Base-by-base conservation (phyloP, 805 yeast species). In the Candida ipomoeae region DNA sequence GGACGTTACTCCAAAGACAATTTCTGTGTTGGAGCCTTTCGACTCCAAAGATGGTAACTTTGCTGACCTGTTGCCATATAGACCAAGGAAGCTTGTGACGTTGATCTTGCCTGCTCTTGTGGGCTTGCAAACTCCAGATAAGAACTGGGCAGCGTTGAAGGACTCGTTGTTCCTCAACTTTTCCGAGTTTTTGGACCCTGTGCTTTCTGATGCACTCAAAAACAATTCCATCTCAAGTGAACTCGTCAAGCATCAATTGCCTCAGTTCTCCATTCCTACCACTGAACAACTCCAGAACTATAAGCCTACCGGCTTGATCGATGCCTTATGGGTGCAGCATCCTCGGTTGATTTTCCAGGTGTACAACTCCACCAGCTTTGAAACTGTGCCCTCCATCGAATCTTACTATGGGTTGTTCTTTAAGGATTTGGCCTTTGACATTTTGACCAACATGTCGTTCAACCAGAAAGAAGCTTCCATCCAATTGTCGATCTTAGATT, bases 391-490 rank as follows among this genome's bases (percentile, higher is more conserved):
- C 1, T 42, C 62, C 3, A 66, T 71, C 44, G 67, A 67, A n/a
- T 60, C 71, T 1, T 71, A 70, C 57, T 51, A 62, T 26, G 75
- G 75, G 0, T 70, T 88, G 49, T 63, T 92, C 23, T 74, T 90
- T 57, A 81, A 88, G 55, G 98, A 94, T 62, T 71, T 88, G 33
- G 74, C 84, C 34, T 78, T 79, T 45, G 97, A 92, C 66, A 69
- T 87, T 32, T 79, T 91, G 48, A 83, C 85, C 53, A 82, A 85
- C 57, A 71, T 92, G 71, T 96, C 91, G 56, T 94, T 89, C 74
- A 94, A 94, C 69, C 84, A 96, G 62, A 82, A 81, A 42, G 94
- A 88, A 55, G 95, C 89, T 8, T 84, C 96, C 0, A 82, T 87
- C 55, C 97, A 90, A 65, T 78, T 94, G 40, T 77, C 89, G 31